Base-by-base conservation (phyloP, 2,329 filamentous ascomycete genomes). In the Paraconiothyrium sp. region DNA sequence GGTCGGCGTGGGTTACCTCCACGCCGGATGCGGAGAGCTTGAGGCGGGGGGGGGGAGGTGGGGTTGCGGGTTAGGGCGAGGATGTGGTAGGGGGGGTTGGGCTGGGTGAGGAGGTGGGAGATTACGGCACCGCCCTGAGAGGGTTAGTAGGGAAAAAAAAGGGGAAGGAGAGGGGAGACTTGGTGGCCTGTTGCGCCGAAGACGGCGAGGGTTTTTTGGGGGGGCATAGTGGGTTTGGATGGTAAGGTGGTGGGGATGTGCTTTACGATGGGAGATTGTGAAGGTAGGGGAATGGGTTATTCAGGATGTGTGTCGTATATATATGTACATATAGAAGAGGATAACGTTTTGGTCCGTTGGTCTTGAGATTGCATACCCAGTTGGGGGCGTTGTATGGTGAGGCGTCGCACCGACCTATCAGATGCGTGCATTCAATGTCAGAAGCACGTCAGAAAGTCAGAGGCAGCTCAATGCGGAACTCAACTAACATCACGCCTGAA, bases 171-270 rank as follows among this genome's bases (percentile, higher is more conserved):
- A n/a, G 10, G 8, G 13, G 24, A 14, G 24, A 49, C 47, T 30
- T 51, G 32, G 34, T 51, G 20, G 10, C 49, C 49, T 51, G 49
- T 51, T 14, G 49, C 30, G 7, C 49, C 49, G 34, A 51, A 51
- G 7, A 51, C 49, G n/a, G 49, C 49, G 32, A 39, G 46, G 46
- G 24, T 30, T 48, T 11, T 16, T 48, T 30, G 16, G 22, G 5
- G 9, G 46, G 46, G 2, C 11, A 39, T 13, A 14, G 46, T 14
- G 11, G 11, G 6, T 48, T 27, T 10, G 22, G 16, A 14, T n/a
- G 10, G 8, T 27, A 47, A n/a, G 4, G 13, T 8, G 16, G 13
- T 20, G 8, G 39, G 20, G 14, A 16, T n/a, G 39, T 44, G 16
- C 10, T 20, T 20, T 16, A 10, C 7, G 20, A 20, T 6, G 16